These are phyloP conservation scores for Boletus insuetus DNA, from an alignment of 768 basidiomycete genomes.

Conservation along the genomic window DNA sequence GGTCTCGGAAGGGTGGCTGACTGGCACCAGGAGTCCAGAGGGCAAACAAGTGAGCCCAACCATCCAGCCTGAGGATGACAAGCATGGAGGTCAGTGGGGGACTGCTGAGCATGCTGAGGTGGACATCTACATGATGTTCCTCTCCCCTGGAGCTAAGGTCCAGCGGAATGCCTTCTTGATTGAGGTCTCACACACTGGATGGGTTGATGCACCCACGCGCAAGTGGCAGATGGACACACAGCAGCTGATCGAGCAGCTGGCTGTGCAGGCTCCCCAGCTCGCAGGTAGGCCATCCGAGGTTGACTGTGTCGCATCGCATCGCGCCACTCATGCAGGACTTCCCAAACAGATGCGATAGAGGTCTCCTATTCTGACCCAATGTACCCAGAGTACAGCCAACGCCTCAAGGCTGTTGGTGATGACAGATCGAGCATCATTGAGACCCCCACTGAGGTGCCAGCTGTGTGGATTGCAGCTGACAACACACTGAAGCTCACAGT, in stretches of 20 bases:
- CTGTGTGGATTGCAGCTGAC: not conserved
- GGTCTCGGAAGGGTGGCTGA: too few relatives aligned
- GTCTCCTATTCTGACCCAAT: not conserved
- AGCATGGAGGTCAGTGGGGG: not conserved
- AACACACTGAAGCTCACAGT: not conserved
- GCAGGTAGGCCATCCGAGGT: not conserved
- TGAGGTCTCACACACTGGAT: not conserved
- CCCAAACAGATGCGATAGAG: not conserved
- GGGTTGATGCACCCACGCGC: too few relatives aligned
- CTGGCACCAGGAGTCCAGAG: too few relatives aligned
- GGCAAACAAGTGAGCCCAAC: too few relatives aligned
- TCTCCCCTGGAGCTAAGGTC: not conserved
- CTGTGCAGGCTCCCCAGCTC: not conserved
- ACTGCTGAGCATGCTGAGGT: not conserved
- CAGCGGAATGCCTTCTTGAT: not conserved
- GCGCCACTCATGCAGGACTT: too few relatives aligned
- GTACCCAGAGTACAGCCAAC: not conserved
- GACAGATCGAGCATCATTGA: not conserved
- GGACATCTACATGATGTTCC: not conserved
- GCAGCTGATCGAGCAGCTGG: not conserved
- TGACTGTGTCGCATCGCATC: too few relatives aligned
- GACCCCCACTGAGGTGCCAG: not conserved
- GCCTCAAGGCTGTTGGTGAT: not conserved
- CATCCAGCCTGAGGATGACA: not conserved
- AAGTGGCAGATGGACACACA: not conserved